phyloP scores from a whole-genome alignment of 768 basidiomycete genomes.

The Lepiota subincarnata region DNA sequence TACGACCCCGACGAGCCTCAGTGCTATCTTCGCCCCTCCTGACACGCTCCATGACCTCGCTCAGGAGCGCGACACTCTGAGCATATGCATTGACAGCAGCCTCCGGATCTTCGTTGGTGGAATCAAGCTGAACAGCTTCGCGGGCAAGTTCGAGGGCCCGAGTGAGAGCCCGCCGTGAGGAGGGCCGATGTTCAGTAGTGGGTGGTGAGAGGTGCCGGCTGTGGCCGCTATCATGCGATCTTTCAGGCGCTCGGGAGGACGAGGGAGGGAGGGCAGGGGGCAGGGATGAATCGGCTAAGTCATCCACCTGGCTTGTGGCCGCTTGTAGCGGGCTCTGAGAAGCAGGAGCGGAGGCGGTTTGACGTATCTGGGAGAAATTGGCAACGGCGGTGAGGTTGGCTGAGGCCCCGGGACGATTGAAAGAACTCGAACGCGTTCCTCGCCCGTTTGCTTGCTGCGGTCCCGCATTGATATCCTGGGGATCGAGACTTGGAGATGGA shows the following conservation, averaged over 20 bases:
- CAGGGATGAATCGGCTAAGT: slow-evolving; percentile 56
- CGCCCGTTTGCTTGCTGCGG: slow-evolving; percentile 24
- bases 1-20: slow-evolving; percentile 53
- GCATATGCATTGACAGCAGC: slow-evolving; percentile 88
- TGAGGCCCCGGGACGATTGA: slow-evolving; percentile 34
- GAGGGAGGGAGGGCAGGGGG: slow-evolving; percentile 43
- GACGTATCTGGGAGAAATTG: slow-evolving; percentile 54
- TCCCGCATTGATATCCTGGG: slow-evolving; percentile 19
- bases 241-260: slow-evolving; percentile 22
- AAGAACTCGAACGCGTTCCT: slow-evolving; percentile 32
- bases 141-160: slow-evolving; percentile 83
- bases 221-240: slow-evolving; percentile 22
- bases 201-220: slow-evolving; percentile 21
- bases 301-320: slow-evolving; percentile 39
- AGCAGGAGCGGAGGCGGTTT: slow-evolving; percentile 24
- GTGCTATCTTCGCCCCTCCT: slow-evolving; percentile 79
- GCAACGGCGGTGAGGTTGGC: slow-evolving; percentile 56
- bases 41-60: slow-evolving; percentile 91
- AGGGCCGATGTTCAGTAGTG: slow-evolving; percentile 46
- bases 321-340: slow-evolving; percentile 21
- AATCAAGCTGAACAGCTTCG: slow-evolving; percentile 85
- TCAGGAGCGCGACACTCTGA: slow-evolving; percentile 79
- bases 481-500: slow-evolving; percentile 20
- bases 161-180: slow-evolving; percentile 83
- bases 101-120: slow-evolving; percentile 83